Conservation (phyloP, 345 rosid species). For the Orychophragmus violaceus region DNA sequence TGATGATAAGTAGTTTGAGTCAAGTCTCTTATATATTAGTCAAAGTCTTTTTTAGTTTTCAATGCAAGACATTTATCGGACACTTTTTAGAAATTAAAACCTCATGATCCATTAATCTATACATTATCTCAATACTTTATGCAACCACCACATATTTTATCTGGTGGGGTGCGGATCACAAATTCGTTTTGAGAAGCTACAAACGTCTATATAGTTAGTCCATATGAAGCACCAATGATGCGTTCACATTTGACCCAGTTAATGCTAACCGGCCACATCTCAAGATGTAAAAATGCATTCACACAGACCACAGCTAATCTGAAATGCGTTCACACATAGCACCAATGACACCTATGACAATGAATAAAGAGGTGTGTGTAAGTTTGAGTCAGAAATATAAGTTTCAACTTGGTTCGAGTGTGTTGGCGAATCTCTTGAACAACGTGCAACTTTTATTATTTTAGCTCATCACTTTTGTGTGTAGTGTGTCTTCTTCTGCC, state of each 20-base stretch:
- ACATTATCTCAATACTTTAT: too few species aligned
- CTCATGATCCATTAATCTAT: too few species aligned
- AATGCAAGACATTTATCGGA: too few species aligned
- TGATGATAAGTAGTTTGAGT: too few species aligned
- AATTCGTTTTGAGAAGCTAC: background rate
- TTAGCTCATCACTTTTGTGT: background rate
- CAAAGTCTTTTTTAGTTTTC: too few species aligned
- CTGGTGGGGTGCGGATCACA: slow-evolving; percentile 3
- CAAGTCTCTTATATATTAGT: too few species aligned
- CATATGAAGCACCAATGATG: background rate
- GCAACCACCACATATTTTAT: too few species aligned
- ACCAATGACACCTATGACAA: background rate
- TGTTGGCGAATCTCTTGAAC: background rate
- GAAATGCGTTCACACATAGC: background rate
- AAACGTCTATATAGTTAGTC: background rate
- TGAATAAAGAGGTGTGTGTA: background rate
- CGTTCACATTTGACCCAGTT: background rate
- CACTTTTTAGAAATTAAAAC: too few species aligned
- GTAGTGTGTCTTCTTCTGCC: background rate
- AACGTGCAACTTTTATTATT: background rate
- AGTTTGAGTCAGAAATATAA: too few species aligned
- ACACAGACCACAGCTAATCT: background rate
- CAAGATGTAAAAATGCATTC: background rate
- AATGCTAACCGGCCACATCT: background rate
- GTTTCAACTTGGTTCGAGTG: background rate